Base-by-base conservation (phyloP, 1,139 yeast genomes). In the Saccharomycopsis crataegensis region DNA sequence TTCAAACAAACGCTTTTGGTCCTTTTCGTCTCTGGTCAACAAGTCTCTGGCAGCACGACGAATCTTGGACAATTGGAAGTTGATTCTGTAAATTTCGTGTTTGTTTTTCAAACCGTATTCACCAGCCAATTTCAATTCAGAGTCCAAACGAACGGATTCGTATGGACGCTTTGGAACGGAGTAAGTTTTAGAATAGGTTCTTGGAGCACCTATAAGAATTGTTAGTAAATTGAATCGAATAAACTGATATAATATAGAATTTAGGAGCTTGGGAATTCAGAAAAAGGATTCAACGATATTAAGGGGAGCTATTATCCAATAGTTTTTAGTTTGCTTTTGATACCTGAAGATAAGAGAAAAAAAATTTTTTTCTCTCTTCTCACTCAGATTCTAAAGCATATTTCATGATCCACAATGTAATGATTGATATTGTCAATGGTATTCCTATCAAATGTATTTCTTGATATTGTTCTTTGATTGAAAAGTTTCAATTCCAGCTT, bases 41-140 rank as follows among this genome's bases (percentile, higher is more conserved):
- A 93, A 83, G 74, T 94, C 98, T 86, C 99, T 96, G 74, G 99
- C 99, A 76, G 99, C 99, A 83, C 99, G 90, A 83, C 99, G 93
- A 76, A 93, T 93, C 86, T 93, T 93, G 65, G 99, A 93, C 74
- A 93, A 89, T 81, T 93, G 97, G 85, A 86, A 89, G 75, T 90
- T 91, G 76, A 91, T 88, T 84, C 97, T 87, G 95, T 91, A 90
- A 78, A 93, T 89, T 81, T 93, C 99, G 77, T 95, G 89, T 91
- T 93, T 93, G 97, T 94, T 93, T 83, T 90, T 91, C 75, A 93
- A 86, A 83, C 99, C 99, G 86, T 79, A 93, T 80, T 93, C 99
- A 83, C 99, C 99, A 71, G 96, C 97, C 72, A 93, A 87, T 80
- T 93, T 90, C 77, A 93, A 87, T 81, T 94, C 99, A 75, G 96